Base-by-base conservation (phyloP, 2,329 filamentous ascomycete species). In the Dryadomyces sulphureus region DNA sequence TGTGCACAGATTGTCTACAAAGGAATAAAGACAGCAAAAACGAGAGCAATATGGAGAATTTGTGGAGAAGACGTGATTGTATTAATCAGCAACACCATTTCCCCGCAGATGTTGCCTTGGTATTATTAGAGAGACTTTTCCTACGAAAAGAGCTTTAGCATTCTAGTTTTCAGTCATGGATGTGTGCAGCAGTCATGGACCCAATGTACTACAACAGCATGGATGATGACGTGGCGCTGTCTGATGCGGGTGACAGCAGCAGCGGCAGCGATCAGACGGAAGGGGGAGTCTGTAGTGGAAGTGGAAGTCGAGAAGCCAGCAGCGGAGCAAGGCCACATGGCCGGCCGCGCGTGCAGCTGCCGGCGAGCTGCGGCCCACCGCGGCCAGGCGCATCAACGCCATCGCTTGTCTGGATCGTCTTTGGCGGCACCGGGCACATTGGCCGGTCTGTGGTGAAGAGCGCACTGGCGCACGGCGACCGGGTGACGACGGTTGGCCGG, bases 381-480 rank as follows among this genome's bases (percentile, higher is more conserved):
- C 75, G 77, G 17, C 73, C 79, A 11, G 72, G 74, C 41, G 80
- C 81, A 48, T 79, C 82, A 11, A 69, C 77, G 2, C 82, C 80
- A 59, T 83, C 82, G 60, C 75, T 88, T 51, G 81, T 90, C 65
- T 96, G 90, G 90, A 78, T 96, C 59, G 86, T 96, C 46, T 98
- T 95, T 63, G 92, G 92, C 42, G 89, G 87, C 42, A 95, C 89
- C n/a, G 92, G 92, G 47, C 92, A 98, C 57, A 94, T 96, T 72
- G 92, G 92, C 49, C 81, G 87, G 45, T 93, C 85, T 7, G 76
- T 96, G 19, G 85, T 90, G 49, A 90, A 92, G 57, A 79, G 76
- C 46, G 87, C 84, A 16, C 72, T 96, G 20, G 70, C 77, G 16
- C 83, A 87, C 55, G 82, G 83, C 54, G 92, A 98, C 60, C 72